A percentile compares a stretch with the other conserved stretches of the same genome.
Conservation (phyloP, 2,329 filamentous ascomycete species). For the Eutypa lata region DNA sequence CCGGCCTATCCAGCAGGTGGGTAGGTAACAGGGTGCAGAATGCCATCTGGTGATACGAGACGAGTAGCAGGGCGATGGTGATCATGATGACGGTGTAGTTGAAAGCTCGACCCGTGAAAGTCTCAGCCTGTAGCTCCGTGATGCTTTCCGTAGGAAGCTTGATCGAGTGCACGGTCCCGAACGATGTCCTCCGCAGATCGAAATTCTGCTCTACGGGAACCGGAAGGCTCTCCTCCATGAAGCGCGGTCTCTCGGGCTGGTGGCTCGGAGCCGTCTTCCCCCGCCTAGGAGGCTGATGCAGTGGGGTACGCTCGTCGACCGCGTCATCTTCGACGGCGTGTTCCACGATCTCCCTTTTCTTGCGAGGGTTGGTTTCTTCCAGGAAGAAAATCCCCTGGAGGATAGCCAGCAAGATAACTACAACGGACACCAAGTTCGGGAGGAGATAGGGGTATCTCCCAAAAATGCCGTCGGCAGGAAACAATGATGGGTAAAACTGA, state of each 20-base stretch:
- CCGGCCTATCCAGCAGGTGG: slow-evolving; percentile 37
- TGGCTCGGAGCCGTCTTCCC: slow-evolving; percentile 6
- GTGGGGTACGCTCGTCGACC: slow-evolving; percentile 25
- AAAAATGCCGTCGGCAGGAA: slow-evolving; percentile 37
- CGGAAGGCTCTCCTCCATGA: slow-evolving; percentile 33
- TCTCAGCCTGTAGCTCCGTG: slow-evolving; percentile 3
- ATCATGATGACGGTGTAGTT: slow-evolving; percentile 41
- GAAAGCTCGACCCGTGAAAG: slow-evolving; percentile 28
- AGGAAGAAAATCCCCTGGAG: slow-evolving; percentile 61
- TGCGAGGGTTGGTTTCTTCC: slow-evolving; percentile 37
- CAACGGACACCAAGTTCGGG: slow-evolving; percentile 64
- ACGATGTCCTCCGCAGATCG: slow-evolving; percentile 35
- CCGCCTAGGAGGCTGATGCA: slow-evolving; percentile 11
- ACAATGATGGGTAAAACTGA: slow-evolving; percentile 31
- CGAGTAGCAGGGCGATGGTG: slow-evolving; percentile 36
- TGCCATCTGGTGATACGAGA: slow-evolving; percentile 45
- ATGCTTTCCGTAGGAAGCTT: slow-evolving; percentile 22
- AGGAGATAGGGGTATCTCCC: slow-evolving; percentile 69
- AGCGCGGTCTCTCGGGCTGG: slow-evolving; percentile 23
- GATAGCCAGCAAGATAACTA: slow-evolving; percentile 59
- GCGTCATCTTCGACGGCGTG: slow-evolving; percentile 24
- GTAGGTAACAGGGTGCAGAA: slow-evolving; percentile 40
- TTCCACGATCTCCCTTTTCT: slow-evolving; percentile 17
- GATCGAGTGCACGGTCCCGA: slow-evolving; percentile 41
- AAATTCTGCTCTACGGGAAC: slow-evolving; percentile 32